Evolutionary conservation across 495 filamentous ascomycete genomes (phyloP), one percentile per base, ranked within the genome.

Genomic region (Tirmania nivea): DNA sequence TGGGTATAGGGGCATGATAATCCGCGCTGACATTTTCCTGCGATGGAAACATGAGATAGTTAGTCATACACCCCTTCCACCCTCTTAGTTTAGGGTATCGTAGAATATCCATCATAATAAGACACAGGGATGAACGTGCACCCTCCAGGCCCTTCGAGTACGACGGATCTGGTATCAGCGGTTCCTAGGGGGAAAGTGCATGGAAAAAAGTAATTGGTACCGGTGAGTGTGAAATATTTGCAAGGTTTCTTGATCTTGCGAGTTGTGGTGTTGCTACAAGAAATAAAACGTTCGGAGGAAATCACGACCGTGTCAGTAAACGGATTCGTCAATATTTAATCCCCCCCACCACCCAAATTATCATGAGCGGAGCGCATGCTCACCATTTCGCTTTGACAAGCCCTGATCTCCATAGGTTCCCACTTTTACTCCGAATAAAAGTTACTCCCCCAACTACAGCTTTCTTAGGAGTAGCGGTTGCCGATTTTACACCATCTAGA

Each of bases 401-500:
- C 31, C 79, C 80, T 57, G 79, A 72, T 49, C 86, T 84, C 60
- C 86, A 82, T 52, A 96, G 75, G 54, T 96, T 96, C 52, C 89
- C 89, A 59, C 81, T 82, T 65, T 90, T 93, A 67, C 84, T 94
- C 53, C 89, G 76, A 57, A 85, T 75, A 66, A 94, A 96, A 42
- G 74, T 78, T 54, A 95, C 85, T 50, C 88, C 88, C 34, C 78
- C 85, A 57, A 96, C 70, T 5, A 71, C 71, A 31, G 84, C 76
- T 64, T 74, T 73, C 67, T 88, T 94, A 0, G 89, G 89, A 7
- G 88, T 94, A 20, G 73, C 70, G 54, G 74, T 78, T 55, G 75
- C 75, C 47, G 73, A 70, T 65, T 78, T 81, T 36, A 67, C 66
- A 57, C 80, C 75, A 67, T 76, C 84, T 82, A 58, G 17, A 49